phyloP scores from a whole-genome alignment of 176 grass and related monocot genomes.

The Aegilops sharonensis region DNA sequence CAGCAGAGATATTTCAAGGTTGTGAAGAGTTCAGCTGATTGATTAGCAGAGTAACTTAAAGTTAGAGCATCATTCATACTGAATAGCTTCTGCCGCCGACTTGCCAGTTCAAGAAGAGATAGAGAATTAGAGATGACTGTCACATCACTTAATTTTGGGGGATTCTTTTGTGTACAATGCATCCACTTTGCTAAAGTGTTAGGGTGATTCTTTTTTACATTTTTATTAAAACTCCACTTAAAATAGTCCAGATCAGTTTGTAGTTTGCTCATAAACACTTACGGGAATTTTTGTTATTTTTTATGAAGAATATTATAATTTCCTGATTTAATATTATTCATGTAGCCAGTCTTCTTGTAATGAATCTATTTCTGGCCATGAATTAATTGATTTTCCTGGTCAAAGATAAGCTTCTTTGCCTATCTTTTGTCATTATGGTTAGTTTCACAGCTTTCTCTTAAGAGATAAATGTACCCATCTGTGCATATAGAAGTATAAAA shows the following conservation, averaged over 20 bases:
- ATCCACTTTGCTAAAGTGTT: neutral
- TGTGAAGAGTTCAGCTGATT: neutral
- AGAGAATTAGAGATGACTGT: neutral
- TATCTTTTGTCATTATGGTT: neutral
- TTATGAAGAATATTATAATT: neutral
- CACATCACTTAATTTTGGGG: neutral
- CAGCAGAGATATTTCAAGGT: neutral
- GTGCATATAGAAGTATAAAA: neutral
- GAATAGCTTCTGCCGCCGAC: neutral
- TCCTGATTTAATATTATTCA: neutral
- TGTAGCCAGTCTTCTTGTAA: neutral
- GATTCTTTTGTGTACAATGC: neutral
- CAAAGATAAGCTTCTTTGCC: neutral
- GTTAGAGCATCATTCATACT: neutral
- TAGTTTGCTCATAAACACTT: neutral
- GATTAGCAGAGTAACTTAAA: slow-evolving; percentile 6
- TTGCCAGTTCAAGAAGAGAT: neutral
- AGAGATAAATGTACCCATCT: neutral
- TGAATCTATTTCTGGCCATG: neutral
- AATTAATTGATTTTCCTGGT: neutral
- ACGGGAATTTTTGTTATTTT: neutral
- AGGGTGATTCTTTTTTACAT: neutral
- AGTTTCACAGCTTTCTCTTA: neutral
- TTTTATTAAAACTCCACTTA: neutral
- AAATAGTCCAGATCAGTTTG: neutral